These are phyloP conservation scores for Allium fistulosum DNA, from an alignment of 106 monocot genomes.

Conservation along the genomic window DNA sequence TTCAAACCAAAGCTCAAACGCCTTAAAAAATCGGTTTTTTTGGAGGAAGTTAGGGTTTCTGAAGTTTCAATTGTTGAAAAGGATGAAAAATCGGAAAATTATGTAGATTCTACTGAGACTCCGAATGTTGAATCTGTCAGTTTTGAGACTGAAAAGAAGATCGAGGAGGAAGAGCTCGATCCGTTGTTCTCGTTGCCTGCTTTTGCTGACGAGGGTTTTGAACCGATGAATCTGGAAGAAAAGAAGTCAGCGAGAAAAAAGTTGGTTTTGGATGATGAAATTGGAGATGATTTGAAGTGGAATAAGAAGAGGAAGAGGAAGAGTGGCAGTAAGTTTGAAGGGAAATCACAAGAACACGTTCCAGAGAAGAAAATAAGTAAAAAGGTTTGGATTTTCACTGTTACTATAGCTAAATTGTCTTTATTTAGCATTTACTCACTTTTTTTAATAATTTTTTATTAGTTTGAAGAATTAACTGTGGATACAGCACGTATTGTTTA, in stretches of 20 bases:
- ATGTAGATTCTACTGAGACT: too few relatives aligned
- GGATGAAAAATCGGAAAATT: too few relatives aligned
- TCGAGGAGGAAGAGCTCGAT: conserved; percentile 36
- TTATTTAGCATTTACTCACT: too few relatives aligned
- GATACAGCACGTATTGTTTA: too few relatives aligned
- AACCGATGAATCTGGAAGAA: conserved; percentile 51
- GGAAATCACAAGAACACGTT: conserved; percentile 23
- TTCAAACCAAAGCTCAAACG: conserved; percentile 28
- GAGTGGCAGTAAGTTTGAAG: conserved; percentile 13
- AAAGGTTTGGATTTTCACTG: conserved; percentile 31
- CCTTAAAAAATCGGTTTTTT: conserved; percentile 23
- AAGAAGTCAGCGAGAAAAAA: conserved; percentile 53
- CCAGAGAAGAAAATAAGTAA: conserved; percentile 42
- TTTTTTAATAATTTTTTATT: background rate
- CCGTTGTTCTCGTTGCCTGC: conserved; percentile 37
- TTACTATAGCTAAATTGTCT: too few relatives aligned
- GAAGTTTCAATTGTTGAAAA: conserved; percentile 5
- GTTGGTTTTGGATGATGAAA: conserved; percentile 37
- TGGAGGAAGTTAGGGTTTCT: background rate
- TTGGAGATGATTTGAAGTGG: conserved; percentile 16
- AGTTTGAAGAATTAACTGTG: too few relatives aligned
- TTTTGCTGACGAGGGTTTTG: conserved; percentile 27
- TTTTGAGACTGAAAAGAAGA: conserved; percentile 3
- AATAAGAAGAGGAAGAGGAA: conserved; percentile 28
- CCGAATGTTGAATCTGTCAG: background rate